Base-by-base conservation (phyloP, 768 basidiomycete species). In the Gyrodon lividus region DNA sequence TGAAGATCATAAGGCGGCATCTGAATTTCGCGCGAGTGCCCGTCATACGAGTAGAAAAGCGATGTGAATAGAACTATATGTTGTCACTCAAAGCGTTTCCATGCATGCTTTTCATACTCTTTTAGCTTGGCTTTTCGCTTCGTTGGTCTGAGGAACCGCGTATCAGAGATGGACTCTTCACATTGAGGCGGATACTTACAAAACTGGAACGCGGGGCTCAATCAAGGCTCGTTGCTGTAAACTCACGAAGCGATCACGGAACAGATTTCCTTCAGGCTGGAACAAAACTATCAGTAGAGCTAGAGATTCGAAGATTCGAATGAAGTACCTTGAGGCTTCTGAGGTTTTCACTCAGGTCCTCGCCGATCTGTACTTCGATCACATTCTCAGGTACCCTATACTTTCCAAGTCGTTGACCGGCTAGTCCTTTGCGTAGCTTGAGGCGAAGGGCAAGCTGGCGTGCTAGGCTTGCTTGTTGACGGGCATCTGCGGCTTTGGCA, bases 201-300 rank as follows among this genome's bases (percentile, higher is more conserved):
- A 50, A 34, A 92, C 83, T 22, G 78, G 86, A n/a, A 81, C 80
- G 16, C 92, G 83, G 16, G 94, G 93, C 64, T 97, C 94, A 43
- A 96, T 72, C 34, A 95, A 76, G 0, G 89, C 91, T 24, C 92
- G 79, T 55, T 94, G 89, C 61, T 96, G 93, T 63, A 97, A 72
- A 64, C 88, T 92, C 26, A 86, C 69, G 73, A 92, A 93, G 2
- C 92, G 82, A 66, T 97, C 94, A 20, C 84, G 80, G 79, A 96
- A 96, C 30, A 94, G 72, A 65, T 96, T 97, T 22, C 94, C 94
- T 74, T 97, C 93, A 16, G 91, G 90, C 93, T 96, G 54, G 28
- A 45, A 19, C 30, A 16, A 44, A 26, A 31, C 2, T 19, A 20
- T 59, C 42, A 54, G 19, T 42, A n/a, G 13, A 22, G 12, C 9